phyloP scores from a whole-genome alignment of 345 rosid species.

The Cardamine resedifolia region DNA sequence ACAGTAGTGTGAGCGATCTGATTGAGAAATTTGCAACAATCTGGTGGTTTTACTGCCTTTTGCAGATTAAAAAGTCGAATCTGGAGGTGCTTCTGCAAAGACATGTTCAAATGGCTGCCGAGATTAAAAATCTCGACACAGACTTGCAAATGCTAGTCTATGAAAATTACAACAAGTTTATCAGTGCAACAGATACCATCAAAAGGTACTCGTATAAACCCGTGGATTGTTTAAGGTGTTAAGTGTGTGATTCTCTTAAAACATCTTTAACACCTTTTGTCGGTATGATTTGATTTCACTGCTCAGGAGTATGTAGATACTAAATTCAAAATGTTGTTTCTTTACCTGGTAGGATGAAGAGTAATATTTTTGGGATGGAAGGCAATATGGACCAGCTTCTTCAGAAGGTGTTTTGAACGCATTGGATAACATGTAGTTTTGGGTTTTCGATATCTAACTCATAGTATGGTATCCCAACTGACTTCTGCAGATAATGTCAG shows the following conservation, averaged over 20 bases:
- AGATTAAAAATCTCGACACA: constrained; percentile 96
- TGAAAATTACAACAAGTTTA: constrained; percentile 95
- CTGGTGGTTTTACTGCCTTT: constrained; percentile 22
- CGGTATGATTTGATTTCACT: background rate
- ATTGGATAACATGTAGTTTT: background rate
- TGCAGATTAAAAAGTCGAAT: constrained; percentile 77
- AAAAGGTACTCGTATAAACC: constrained; percentile 56
- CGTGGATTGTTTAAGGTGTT: constrained; percentile 15
- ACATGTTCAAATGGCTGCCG: constrained; percentile 97
- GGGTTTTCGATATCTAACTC: background rate
- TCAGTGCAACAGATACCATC: constrained; percentile 98
- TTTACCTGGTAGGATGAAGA: constrained; percentile 77
- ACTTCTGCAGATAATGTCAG: constrained; percentile 76
- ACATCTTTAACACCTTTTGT: background rate
- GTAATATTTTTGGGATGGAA: constrained; percentile 97
- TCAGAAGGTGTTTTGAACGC: constrained; percentile 56
- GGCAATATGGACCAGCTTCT: constrained; percentile 93
- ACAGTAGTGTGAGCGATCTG: constrained; percentile 1
- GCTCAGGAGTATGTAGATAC: background rate
- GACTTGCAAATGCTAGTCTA: constrained; percentile 98
- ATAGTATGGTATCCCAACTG: background rate
- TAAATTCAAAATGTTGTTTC: constrained; percentile 16
- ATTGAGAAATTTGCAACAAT: constrained; percentile 5
- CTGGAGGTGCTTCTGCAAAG: constrained; percentile 83
- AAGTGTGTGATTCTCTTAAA: background rate